Percentiles rank a stretch among this genome's conserved stretches.
Evolutionary conservation across 2,329 filamentous ascomycete genomes (phyloP).

Genomic region (Penicillium expansum): DNA sequence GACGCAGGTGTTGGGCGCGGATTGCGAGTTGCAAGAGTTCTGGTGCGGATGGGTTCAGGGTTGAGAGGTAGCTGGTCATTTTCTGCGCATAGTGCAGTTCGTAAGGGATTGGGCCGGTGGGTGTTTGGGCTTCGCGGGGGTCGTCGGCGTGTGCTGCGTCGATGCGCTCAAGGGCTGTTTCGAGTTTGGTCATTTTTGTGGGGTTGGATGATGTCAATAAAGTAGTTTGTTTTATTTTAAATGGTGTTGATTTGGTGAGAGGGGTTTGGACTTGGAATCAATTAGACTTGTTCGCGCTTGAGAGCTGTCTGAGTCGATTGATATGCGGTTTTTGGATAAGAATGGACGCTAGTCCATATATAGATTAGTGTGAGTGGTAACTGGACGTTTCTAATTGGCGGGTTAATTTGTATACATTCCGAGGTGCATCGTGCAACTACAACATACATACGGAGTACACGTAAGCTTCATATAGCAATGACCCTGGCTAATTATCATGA

Average conservation of each 20-base stretch:
- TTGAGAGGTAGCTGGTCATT: constrained; percentile 71
- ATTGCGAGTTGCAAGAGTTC: constrained; percentile 71
- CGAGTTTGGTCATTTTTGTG: constrained; percentile 33
- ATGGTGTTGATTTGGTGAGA: background rate
- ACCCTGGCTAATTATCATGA: background rate
- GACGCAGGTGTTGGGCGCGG: constrained; percentile 78
- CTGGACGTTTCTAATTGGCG: background rate
- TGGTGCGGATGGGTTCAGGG: constrained; percentile 60
- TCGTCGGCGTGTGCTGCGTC: constrained; percentile 70
- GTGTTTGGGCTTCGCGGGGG: constrained; percentile 52
- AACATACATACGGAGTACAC: too few species aligned
- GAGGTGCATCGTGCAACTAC: background rate
- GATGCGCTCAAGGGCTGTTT: constrained; percentile 62
- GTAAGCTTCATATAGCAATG: background rate
- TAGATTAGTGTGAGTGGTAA: background rate
- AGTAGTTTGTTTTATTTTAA: background rate
- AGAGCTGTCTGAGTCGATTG: background rate
- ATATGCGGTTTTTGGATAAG: constrained; percentile 5
- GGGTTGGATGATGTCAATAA: background rate
- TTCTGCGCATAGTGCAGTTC: constrained; percentile 79
- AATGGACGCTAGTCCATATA: background rate
- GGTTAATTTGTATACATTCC: background rate
- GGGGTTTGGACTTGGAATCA: background rate
- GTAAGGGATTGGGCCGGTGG: constrained; percentile 58
- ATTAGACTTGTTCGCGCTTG: background rate